Evolutionary conservation across 352 stramenopile species (phyloP), one percentile per base, ranked within the genome.

Genomic region (Peronospora farinosa): DNA sequence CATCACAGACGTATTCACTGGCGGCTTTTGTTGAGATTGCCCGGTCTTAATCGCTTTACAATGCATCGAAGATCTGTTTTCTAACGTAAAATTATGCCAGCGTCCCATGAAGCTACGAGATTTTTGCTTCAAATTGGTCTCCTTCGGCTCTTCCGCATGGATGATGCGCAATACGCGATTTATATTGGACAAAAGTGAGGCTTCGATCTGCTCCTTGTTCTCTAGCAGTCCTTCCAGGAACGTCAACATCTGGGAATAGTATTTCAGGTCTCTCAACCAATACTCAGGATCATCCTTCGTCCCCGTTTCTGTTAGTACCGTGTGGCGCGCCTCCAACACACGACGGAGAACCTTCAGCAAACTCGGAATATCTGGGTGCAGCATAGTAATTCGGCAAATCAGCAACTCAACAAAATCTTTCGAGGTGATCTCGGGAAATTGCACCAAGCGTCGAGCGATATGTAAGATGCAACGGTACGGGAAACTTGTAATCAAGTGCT

Each of bases 71-170:
- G 53, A 41, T 19, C 54, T 55, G 15, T 51, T 80, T 43, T 84
- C 74, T 3, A 90, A 48, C 1, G 77, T 88, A 16, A 78, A 82
- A 32, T 91, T 91, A 19, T 85, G 70, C 79, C 79, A 91, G n/a
- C 77, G 67, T 35, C 80, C 74, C 52, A 87, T 77, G 17, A 91
- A 85, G 12, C 64, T 86, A 28, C 70, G 65, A 2, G 75, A 79
- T 53, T 77, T 63, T 8, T 64, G 65, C 41, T 72, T 65, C 44
- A 71, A 47, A 41, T 80, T 55, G 2, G 63, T 60, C 38, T 84
- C 77, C 15, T 76, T 75, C 2, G 64, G 63, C 9, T 70, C 62
- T 60, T 90, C 77, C 7, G 74, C 58, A 40, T 84, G 71, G 37
- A 86, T 67, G 25, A 91, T 88, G 2, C 80, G 75, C 31, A 91